A percentile compares a stretch with the other conserved stretches of the same genome.
phyloP scores from a whole-genome alignment of 2,329 filamentous ascomycete genomes.

The Cladophialophora carrionii region DNA sequence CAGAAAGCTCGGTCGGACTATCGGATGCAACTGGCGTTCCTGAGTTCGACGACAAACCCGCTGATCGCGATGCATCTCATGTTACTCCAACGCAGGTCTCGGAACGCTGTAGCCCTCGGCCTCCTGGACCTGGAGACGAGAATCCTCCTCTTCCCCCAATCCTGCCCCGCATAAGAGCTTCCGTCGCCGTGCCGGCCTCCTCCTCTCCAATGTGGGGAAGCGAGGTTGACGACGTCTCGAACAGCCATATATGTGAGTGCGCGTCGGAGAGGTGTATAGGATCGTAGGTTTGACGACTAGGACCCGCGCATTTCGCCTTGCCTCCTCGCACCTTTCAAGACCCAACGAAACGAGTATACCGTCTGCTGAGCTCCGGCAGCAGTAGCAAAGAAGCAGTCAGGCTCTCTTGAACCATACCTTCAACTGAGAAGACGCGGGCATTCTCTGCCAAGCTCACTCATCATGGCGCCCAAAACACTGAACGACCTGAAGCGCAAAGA shows the following conservation, averaged over 20 bases:
- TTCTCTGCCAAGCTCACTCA: neutral
- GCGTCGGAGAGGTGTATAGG: neutral
- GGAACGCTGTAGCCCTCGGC: neutral
- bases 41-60: neutral
- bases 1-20: neutral
- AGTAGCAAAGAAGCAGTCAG: neutral
- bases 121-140: neutral
- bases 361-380: neutral
- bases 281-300: neutral
- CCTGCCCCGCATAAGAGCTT: conserved; percentile 4
- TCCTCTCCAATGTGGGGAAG: conserved; percentile 18
- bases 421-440: neutral
- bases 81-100: neutral
- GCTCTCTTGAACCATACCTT: neutral
- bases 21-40: neutral
- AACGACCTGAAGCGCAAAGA: conserved; percentile 38
- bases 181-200: neutral
- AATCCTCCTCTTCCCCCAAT: conserved; percentile 11
- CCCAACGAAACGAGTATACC: neutral
- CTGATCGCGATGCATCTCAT: neutral
- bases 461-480: conserved; percentile 30
- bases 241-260: neutral
- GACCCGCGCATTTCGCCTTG: neutral
- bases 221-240: neutral
- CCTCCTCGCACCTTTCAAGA: neutral